Conservation (phyloP, 164 flowering plant genomes). For the Liquidambar formosana region DNA sequence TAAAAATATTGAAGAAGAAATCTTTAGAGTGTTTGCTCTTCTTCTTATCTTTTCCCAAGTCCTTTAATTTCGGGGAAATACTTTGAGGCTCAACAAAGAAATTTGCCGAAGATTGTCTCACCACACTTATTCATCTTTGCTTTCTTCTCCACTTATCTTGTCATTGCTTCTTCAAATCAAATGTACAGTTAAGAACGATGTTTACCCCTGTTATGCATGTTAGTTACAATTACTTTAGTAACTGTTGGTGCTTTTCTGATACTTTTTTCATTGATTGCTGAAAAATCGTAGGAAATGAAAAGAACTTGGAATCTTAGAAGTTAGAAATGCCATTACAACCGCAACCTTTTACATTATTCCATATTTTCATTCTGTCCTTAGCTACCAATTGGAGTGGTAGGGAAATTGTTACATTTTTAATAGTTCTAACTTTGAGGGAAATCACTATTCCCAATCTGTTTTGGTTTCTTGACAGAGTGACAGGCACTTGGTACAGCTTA, state of each 20-base stretch:
- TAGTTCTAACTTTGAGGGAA: not conserved
- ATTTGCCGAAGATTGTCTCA: no score
- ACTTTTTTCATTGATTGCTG: not conserved
- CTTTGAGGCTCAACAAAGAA: no score
- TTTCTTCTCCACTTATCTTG: not conserved
- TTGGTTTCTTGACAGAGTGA: not conserved
- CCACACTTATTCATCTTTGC: no score
- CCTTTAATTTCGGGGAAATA: no score
- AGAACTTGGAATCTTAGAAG: not conserved
- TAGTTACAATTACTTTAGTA: no score
- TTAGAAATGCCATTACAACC: no score
- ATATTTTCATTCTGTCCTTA: not conserved
- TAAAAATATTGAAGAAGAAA: not conserved
- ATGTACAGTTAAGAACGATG: not conserved
- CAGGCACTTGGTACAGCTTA: not conserved
- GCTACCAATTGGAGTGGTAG: not conserved
- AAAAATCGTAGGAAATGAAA: not conserved
- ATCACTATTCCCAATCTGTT: not conserved
- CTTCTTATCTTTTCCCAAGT: not conserved
- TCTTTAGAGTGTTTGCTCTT: not conserved
- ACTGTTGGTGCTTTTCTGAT: not conserved
- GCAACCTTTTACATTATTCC: not conserved
- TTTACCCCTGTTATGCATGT: not conserved
- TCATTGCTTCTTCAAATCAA: not conserved
- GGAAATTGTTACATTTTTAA: not conserved